Percentiles rank a stretch among this genome's conserved stretches.
Evolutionary conservation across 176 grass and related monocot genomes (phyloP).

Genomic region (Pharus latifolius): DNA sequence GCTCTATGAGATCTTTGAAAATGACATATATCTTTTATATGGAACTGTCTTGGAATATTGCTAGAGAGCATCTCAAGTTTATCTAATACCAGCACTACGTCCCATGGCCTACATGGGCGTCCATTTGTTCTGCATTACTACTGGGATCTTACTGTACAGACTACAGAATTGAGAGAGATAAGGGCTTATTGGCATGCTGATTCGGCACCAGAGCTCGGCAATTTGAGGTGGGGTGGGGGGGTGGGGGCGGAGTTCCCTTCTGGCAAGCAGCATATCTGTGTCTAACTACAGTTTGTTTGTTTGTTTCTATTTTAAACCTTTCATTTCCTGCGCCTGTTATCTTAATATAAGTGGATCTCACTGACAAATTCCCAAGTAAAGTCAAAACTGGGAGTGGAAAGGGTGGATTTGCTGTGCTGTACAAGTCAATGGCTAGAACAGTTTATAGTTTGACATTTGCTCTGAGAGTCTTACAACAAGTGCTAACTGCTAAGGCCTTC

Average conservation of each 20-base stretch:
- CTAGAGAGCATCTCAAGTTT: slow-evolving; percentile 20
- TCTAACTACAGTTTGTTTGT: slow-evolving; percentile 16
- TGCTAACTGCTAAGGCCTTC: background rate
- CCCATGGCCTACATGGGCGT: background rate
- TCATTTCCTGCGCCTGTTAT: slow-evolving; percentile 16
- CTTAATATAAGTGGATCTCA: slow-evolving; percentile 1
- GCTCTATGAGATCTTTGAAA: slow-evolving; percentile 36
- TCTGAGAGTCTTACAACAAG: background rate
- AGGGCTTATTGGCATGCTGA: slow-evolving; percentile 10
- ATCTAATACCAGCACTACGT: slow-evolving; percentile 16
- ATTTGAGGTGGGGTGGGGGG: background rate
- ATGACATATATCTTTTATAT: slow-evolving; percentile 21
- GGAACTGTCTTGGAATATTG: slow-evolving; percentile 34
- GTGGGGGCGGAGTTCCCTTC: background rate
- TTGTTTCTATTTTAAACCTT: slow-evolving; percentile 5
- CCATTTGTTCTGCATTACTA: slow-evolving; percentile 6
- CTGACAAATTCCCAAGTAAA: background rate
- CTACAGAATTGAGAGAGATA: too few relatives aligned
- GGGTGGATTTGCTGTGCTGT: background rate
- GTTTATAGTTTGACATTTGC: slow-evolving; percentile 7
- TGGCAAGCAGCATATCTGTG: slow-evolving; percentile 12
- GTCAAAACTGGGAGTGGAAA: background rate
- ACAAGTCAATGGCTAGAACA: slow-evolving; percentile 7
- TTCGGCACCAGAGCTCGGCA: slow-evolving; percentile 10
- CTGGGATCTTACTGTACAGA: slow-evolving; percentile 18